These are phyloP conservation scores for Mycena sp. DNA, from an alignment of 1,284 basidiomycete genomes.

Conservation along the genomic window DNA sequence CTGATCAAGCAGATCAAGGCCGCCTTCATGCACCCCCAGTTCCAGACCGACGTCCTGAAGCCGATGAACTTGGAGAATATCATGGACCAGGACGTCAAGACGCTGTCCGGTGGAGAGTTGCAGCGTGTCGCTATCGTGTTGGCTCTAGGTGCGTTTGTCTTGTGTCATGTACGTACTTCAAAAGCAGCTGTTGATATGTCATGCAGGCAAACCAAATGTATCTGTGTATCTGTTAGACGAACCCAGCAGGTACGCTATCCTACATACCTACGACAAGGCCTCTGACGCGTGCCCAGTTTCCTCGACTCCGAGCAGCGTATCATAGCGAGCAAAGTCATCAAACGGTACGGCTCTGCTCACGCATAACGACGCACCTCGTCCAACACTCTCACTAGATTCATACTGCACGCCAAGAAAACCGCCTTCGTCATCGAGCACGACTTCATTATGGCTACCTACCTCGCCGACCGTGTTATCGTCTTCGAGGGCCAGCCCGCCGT, in stretches of 20 bases:
- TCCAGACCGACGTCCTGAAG: conserved; percentile 96
- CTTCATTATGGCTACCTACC: conserved; percentile 97
- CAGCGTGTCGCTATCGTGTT: conserved; percentile 96
- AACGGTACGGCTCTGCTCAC: conserved; percentile 64
- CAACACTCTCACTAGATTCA: conserved; percentile 69
- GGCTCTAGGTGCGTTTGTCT: conserved; percentile 69
- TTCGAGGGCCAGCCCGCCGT: conserved; percentile 90
- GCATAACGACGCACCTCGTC: not conserved
- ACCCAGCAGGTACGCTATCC: conserved; percentile 63
- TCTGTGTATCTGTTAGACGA: conserved; percentile 91
- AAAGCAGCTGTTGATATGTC: not conserved
- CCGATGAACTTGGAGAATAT: conserved; percentile 94
- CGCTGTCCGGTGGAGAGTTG: conserved; percentile 95
- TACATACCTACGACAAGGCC: not conserved
- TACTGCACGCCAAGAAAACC: conserved; percentile 94
- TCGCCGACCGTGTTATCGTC: conserved; percentile 96
- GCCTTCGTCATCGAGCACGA: conserved; percentile 99
- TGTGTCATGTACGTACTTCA: not conserved
- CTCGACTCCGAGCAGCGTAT: conserved; percentile 99
- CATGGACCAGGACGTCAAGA: conserved; percentile 97
- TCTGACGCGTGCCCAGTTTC: conserved; percentile 54
- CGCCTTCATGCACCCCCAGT: conserved; percentile 96
- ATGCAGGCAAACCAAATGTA: conserved; percentile 79
- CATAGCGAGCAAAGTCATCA: conserved; percentile 96
- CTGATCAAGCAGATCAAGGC: conserved; percentile 93